Percentiles rank a stretch among this genome's conserved stretches.
phyloP scores from a whole-genome alignment of 768 basidiomycete genomes.

The Psilocybe azurescens region DNA sequence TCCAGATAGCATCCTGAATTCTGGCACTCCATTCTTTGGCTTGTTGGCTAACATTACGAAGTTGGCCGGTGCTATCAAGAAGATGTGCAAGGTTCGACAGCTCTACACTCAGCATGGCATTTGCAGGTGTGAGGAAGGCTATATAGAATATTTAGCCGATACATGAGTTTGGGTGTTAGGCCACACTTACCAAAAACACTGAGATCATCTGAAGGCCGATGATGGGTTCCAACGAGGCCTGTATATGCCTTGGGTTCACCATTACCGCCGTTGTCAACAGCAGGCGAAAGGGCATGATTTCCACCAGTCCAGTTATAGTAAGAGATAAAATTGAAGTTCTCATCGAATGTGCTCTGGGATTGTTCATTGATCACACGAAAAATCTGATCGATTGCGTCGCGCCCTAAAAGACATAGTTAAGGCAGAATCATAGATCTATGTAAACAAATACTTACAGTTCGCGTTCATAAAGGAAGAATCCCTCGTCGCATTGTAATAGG shows the following conservation, averaged over 20 bases:
- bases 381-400: constrained; percentile 68
- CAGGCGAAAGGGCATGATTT: constrained; percentile 63
- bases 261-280: constrained; percentile 71
- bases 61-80: constrained; percentile 53
- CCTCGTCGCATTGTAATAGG: constrained; percentile 73
- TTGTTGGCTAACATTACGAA: constrained; percentile 53
- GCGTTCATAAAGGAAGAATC: constrained; percentile 75
- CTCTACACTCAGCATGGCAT: constrained; percentile 85
- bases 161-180: background rate
- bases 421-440: background rate
- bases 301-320: constrained; percentile 87
- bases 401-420: constrained; percentile 51
- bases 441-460: constrained; percentile 52
- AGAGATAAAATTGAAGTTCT: constrained; percentile 73
- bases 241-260: constrained; percentile 79
- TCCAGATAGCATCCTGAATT: constrained; percentile 66
- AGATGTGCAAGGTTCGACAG: constrained; percentile 63
- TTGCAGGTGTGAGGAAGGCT: constrained; percentile 82
- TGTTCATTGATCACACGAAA: constrained; percentile 81
- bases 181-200: constrained; percentile 60
- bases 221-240: constrained; percentile 77
- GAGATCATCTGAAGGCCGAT: constrained; percentile 79
- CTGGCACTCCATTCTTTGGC: constrained; percentile 63
- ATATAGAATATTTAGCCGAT: background rate
- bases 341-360: constrained; percentile 73